These are phyloP conservation scores for Wickerhamomyces alni DNA, from an alignment of 805 yeast species.

Conservation along the genomic window DNA sequence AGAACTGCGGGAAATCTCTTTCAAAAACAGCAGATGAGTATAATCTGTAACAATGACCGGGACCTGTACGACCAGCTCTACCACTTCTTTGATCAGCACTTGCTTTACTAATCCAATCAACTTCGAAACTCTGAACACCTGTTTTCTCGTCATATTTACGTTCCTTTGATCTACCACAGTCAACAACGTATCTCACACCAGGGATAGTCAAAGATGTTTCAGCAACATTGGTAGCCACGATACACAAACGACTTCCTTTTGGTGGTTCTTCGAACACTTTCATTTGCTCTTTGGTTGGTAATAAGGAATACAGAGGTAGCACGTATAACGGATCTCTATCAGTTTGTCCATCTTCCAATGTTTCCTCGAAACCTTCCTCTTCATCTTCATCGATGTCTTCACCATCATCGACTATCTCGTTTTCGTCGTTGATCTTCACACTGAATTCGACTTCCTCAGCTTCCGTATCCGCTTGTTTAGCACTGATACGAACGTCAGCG, in stretches of 20 bases:
- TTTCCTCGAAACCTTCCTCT: conserved; percentile 64
- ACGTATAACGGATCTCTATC: conserved; percentile 80
- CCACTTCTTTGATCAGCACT: conserved; percentile 94
- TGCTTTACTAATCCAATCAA: conserved; percentile 92
- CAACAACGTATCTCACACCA: conserved; percentile 89
- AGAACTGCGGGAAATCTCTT: conserved; percentile 73
- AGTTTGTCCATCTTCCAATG: conserved; percentile 62
- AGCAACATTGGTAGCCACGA: conserved; percentile 96
- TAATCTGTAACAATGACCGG: conserved; percentile 93
- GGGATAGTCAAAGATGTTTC: conserved; percentile 97
- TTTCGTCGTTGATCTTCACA: conserved; percentile 32
- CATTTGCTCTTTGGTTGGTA: conserved; percentile 95
- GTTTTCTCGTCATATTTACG: conserved; percentile 74
- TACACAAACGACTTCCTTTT: conserved; percentile 76
- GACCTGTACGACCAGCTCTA: conserved; percentile 98
- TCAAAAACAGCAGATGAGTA: conserved; percentile 93
- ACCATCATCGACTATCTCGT: conserved; percentile 30
- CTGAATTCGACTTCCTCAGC: conserved; percentile 85
- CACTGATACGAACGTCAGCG: conserved; percentile 42
- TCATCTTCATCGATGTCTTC: conserved; percentile 31
- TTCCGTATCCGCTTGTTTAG: conserved; percentile 66
- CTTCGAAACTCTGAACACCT: conserved; percentile 88
- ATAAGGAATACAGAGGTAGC: conserved; percentile 82
- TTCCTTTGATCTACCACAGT: conserved; percentile 91
- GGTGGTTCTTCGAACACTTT: conserved; percentile 87